Conservation (phyloP, 106 monocot genomes). For the Chionographis japonica region DNA sequence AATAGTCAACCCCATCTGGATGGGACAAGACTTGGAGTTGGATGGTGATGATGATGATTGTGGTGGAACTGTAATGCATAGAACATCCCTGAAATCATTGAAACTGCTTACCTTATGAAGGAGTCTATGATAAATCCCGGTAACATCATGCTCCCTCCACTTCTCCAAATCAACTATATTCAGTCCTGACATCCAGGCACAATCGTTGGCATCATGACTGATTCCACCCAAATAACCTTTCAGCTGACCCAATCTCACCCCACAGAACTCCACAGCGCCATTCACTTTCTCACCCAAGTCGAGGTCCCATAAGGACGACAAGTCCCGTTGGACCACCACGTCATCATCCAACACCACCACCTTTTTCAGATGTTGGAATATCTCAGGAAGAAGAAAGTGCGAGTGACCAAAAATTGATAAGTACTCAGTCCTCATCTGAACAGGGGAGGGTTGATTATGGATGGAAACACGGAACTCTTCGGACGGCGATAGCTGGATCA, state of each 20-base stretch:
- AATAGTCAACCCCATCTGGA: too few species aligned
- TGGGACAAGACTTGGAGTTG: too few species aligned
- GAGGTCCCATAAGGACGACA: conserved; percentile 74
- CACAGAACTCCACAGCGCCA: conserved; percentile 70
- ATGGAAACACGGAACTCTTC: conserved; percentile 69
- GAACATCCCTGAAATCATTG: background rate
- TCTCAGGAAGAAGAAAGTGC: conserved; percentile 80
- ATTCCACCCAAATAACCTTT: conserved; percentile 36
- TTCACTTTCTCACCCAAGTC: conserved; percentile 76
- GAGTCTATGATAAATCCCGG: conserved; percentile 30
- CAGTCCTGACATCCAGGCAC: conserved; percentile 84
- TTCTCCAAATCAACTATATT: conserved; percentile 80
- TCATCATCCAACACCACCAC: conserved; percentile 91
- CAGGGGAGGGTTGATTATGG: conserved; percentile 19
- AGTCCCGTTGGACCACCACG: conserved; percentile 66
- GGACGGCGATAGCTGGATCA: conserved; percentile 27
- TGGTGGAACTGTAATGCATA: background rate
- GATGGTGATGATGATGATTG: too few species aligned
- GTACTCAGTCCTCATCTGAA: conserved; percentile 54
- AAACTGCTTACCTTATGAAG: conserved; percentile 45
- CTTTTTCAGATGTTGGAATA: conserved; percentile 63
- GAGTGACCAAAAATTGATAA: conserved; percentile 76
- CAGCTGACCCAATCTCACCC: conserved; percentile 66
- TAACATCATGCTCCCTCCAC: conserved; percentile 69
- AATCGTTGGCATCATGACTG: conserved; percentile 37